A percentile compares a stretch with the other conserved stretches of the same genome.
Conservation (phyloP, 2,329 filamentous ascomycete genomes). For the Ophiostoma australiae region DNA sequence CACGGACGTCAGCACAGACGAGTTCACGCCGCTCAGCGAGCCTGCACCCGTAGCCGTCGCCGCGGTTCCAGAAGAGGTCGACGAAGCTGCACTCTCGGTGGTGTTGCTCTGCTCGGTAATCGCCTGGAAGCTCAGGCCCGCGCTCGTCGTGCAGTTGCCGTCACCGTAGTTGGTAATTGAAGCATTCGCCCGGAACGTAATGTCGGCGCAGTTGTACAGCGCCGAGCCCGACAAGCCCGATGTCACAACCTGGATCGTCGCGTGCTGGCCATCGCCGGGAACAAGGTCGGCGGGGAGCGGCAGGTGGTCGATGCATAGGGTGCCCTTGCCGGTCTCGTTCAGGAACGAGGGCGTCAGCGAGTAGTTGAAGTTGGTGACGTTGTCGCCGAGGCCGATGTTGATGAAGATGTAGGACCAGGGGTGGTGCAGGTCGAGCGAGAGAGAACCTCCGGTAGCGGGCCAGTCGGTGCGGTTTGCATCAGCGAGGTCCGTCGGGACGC, state of each 20-base stretch:
- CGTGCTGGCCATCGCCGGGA: slow-evolving; percentile 56
- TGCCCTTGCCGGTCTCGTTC: slow-evolving; percentile 56
- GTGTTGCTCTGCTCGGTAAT: slow-evolving; percentile 34
- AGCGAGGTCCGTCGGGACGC: slow-evolving; percentile 39
- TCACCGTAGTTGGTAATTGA: slow-evolving; percentile 41
- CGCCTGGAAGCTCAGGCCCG: slow-evolving; percentile 43
- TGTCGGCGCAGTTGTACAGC: slow-evolving; percentile 72
- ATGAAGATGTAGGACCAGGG: slow-evolving; percentile 50
- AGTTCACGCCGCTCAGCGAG: slow-evolving; percentile 28
- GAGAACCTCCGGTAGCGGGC: slow-evolving; percentile 47
- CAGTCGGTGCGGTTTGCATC: slow-evolving; percentile 48
- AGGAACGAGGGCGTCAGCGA: slow-evolving; percentile 56
- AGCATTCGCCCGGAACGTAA: slow-evolving; percentile 53
- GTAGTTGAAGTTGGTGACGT: slow-evolving; percentile 62
- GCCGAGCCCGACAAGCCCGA: slow-evolving; percentile 54
- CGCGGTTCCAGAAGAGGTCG: not conserved
- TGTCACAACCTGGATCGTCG: slow-evolving; percentile 65
- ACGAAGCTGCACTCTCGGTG: not conserved
- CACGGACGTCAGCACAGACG: slow-evolving; percentile 34
- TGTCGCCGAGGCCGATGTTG: slow-evolving; percentile 46
- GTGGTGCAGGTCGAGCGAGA: slow-evolving; percentile 49
- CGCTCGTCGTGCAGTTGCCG: slow-evolving; percentile 54
- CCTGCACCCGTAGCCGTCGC: slow-evolving; percentile 22
- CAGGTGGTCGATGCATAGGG: slow-evolving; percentile 61
- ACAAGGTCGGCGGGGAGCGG: slow-evolving; percentile 47